Conservation (phyloP, 2,329 filamentous ascomycete genomes). For the Phaeosphaeriaceae sp. region DNA sequence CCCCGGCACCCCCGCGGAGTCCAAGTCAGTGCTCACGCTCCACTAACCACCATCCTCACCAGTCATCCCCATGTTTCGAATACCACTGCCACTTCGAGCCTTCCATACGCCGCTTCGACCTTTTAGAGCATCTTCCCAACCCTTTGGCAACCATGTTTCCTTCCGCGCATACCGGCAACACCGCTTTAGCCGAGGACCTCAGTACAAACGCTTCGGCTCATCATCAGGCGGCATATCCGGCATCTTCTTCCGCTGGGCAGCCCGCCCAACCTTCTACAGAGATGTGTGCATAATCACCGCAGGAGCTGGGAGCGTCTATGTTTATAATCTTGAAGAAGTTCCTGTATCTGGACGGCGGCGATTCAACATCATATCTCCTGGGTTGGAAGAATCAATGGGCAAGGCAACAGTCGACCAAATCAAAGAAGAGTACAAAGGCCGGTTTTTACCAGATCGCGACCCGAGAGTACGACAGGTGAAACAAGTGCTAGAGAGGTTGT, state of each 20-base stretch:
- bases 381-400: conserved; percentile 61
- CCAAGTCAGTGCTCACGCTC: conserved; percentile 2
- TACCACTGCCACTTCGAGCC: conserved; percentile 13
- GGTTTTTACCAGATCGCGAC: conserved; percentile 67
- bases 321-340: conserved; percentile 72
- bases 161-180: conserved; percentile 32
- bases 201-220: conserved; percentile 41
- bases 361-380: conserved; percentile 72
- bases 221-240: conserved; percentile 21
- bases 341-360: conserved; percentile 73
- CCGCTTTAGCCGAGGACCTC: conserved; percentile 28
- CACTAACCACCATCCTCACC: background rate
- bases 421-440: conserved; percentile 59
- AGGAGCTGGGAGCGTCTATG: conserved; percentile 64
- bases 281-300: conserved; percentile 52
- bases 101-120: conserved; percentile 8
- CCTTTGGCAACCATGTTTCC: conserved; percentile 10
- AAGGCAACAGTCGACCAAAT: conserved; percentile 63
- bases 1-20: conserved; percentile 25
- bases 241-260: conserved; percentile 48
- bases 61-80: conserved; percentile 22
- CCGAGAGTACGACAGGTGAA: conserved; percentile 63
- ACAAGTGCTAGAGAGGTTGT: conserved; percentile 69
- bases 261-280: conserved; percentile 55
- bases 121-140: background rate